Percentiles rank a stretch among this genome's conserved stretches.
Evolutionary conservation across 116 monocot species (phyloP).

Genomic region (Posidonia oceanica): DNA sequence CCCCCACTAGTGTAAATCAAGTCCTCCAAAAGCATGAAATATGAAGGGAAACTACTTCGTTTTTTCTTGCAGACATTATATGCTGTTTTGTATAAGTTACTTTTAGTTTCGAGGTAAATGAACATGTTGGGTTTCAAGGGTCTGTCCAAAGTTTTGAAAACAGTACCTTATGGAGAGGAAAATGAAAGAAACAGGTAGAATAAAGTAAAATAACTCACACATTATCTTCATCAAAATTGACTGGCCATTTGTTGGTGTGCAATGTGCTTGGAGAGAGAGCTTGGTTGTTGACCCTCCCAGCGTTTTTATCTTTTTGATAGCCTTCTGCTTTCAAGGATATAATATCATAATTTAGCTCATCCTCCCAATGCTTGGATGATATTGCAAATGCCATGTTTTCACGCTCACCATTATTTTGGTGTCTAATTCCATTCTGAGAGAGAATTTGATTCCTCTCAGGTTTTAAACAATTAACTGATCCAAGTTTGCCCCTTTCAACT

Average conservation of each 20-base stretch:
- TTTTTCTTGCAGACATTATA: background rate
- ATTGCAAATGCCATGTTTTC: conserved; percentile 2
- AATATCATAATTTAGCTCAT: conserved; percentile 33
- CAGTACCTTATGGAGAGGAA: background rate
- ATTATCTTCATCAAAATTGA: conserved; percentile 33
- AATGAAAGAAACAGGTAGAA: background rate
- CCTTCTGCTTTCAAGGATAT: conserved; percentile 28
- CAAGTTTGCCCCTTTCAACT: conserved; percentile 25
- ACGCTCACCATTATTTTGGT: conserved; percentile 9
- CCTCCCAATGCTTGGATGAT: conserved; percentile 47
- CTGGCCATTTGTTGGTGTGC: conserved; percentile 31
- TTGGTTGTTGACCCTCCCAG: conserved; percentile 15
- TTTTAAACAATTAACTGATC: conserved; percentile 18
- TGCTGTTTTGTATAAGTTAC: background rate
- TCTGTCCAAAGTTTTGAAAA: background rate
- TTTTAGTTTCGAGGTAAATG: background rate
- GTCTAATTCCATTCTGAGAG: conserved; percentile 33
- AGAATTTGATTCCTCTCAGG: conserved; percentile 45
- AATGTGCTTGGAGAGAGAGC: conserved; percentile 52
- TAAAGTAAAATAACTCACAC: conserved; percentile 33
- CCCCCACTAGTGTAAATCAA: no score
- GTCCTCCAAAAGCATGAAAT: no score
- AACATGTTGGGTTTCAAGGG: background rate
- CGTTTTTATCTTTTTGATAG: conserved; percentile 5
- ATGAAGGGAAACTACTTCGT: no score